Evolutionary conservation across 768 basidiomycete species (phyloP).

Genomic region (Dioszegia crocea): DNA sequence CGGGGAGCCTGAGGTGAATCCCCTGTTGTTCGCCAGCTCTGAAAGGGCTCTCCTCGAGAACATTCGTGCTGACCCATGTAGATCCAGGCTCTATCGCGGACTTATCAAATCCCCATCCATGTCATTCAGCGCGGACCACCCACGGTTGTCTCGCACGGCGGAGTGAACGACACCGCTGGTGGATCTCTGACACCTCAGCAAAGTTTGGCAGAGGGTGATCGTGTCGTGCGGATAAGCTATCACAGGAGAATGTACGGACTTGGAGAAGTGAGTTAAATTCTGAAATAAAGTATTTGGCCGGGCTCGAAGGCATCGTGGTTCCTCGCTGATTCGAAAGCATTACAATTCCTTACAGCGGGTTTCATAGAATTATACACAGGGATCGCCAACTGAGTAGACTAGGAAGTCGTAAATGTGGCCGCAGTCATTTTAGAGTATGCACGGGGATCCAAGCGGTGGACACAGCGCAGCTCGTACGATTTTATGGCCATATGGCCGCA

Average conservation of each 20-base stretch:
- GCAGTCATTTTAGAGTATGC: too few relatives aligned
- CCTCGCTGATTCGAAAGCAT: conserved; percentile 4
- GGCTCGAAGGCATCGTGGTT: too few relatives aligned
- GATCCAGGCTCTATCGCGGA: conserved; percentile 79
- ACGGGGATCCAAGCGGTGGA: too few relatives aligned
- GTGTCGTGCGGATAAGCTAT: conserved; percentile 72
- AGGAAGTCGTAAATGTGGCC: too few relatives aligned
- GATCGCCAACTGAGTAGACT: too few relatives aligned
- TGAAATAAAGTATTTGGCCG: too few relatives aligned
- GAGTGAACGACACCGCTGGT: conserved; percentile 49
- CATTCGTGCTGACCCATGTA: conserved; percentile 16
- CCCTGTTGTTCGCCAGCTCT: neutral
- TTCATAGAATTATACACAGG: neutral
- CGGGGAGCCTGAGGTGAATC: conserved; percentile 76
- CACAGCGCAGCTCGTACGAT: too few relatives aligned
- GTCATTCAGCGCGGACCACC: conserved; percentile 81
- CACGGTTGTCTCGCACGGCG: conserved; percentile 75
- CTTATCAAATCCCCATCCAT: conserved; percentile 78
- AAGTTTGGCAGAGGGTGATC: conserved; percentile 47
- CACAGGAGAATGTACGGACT: conserved; percentile 91
- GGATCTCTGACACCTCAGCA: conserved; percentile 46
- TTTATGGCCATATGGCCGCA: too few relatives aligned
- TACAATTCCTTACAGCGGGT: conserved; percentile 11
- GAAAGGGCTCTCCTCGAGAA: neutral
- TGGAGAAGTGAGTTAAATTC: conserved; percentile 87